Evolutionary conservation across 2,329 filamentous ascomycete genomes (phyloP), one percentile per base, ranked within the genome.

Genomic region (Phyllosticta capitalensis): DNA sequence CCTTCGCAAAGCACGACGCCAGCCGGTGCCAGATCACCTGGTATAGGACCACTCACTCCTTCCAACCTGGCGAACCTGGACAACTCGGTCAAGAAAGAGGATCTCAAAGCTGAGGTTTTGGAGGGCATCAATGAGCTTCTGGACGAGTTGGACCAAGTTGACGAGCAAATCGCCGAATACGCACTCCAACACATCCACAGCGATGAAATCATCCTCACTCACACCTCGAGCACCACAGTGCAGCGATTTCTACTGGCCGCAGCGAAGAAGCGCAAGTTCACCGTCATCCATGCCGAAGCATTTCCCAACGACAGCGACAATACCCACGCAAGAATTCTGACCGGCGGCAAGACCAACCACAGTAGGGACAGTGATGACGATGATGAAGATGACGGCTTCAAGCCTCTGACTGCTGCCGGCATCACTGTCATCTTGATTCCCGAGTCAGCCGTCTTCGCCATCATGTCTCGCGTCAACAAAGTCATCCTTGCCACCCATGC

Each of bases 391-490:
- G 73, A 72, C 75, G 81, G 54, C 82, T 96, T 74, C 83, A 95
- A 94, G 73, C 86, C 90, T 54, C 80, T 97, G 61, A 85, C 83
- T 4, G 82, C 86, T 1, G 83, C 86, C 38, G 92, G 92, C 24
- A 88, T 95, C 59, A 87, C 84, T 1, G 88, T 95, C 50, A 88
- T 96, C 65, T 82, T 89, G 62, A 86, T 97, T 59, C 85, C 90
- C 51, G 92, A 95, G 72, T 87, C 86, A 7, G 89, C 90, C 9
- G 82, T 95, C 58, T 95, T 92, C 76, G 91, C 92, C 0, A 89
- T 97, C 67, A 97, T 99, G 89, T 89, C 92, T 9, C 85, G 88
- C 62, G 90, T 96, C 66, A 95, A 92, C 79, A 96, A 96, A 76
- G 92, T 99, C 62, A 89, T 99, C 54, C 79, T 99, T 6, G 87